Conservation (phyloP, 495 filamentous ascomycete genomes). For the Lepraria neglecta region DNA sequence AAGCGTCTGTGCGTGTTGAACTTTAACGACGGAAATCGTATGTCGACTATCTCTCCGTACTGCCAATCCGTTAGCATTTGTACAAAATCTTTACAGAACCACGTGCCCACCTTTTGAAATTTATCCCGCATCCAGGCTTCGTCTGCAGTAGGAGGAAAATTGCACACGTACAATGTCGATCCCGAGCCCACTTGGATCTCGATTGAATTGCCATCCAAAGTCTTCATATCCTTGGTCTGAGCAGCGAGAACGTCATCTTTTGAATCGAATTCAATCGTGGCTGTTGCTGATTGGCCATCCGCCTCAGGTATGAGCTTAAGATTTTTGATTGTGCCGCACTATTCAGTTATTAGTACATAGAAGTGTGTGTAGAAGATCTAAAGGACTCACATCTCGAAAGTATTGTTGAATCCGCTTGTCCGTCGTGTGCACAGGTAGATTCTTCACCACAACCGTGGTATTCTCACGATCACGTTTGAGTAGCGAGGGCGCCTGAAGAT, state of each 20-base stretch:
- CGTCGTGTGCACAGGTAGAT: constrained; percentile 62
- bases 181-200: constrained; percentile 64
- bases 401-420: constrained; percentile 74
- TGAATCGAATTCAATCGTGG: constrained; percentile 76
- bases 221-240: constrained; percentile 71
- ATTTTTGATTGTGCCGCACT: constrained; percentile 74
- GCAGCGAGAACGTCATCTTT: constrained; percentile 74
- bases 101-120: constrained; percentile 53
- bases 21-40: constrained; percentile 87
- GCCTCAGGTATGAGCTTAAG: constrained; percentile 56
- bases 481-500: constrained; percentile 35
- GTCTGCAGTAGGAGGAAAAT: constrained; percentile 81
- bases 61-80: constrained; percentile 31
- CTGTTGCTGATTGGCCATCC: constrained; percentile 54
- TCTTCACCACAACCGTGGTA: constrained; percentile 71
- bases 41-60: constrained; percentile 74
- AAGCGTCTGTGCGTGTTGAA: constrained; percentile 83
- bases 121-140: constrained; percentile 71
- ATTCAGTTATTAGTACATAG: constrained; percentile 26
- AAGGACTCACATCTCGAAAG: constrained; percentile 63
- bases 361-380: background rate
- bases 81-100: constrained; percentile 6
- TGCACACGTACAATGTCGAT: constrained; percentile 81
- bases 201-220: constrained; percentile 62
- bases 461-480: constrained; percentile 82